Conservation (phyloP, 2,329 filamentous ascomycete species). For the Aspergillus sp. region DNA sequence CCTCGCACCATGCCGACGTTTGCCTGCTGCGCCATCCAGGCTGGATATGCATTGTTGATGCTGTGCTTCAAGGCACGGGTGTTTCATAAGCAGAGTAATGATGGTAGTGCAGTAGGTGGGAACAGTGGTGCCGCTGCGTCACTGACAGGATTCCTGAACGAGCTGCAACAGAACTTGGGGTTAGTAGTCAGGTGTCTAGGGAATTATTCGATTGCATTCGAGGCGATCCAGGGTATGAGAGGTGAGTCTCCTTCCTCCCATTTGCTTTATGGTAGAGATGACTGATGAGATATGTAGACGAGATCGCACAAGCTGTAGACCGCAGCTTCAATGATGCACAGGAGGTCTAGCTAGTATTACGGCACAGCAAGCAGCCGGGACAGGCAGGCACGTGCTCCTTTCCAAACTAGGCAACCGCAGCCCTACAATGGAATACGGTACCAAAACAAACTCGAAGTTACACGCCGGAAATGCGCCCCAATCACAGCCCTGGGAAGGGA, state of each 20-base stretch:
- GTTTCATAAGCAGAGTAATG: slow-evolving; percentile 1
- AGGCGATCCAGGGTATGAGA: slow-evolving; percentile 15
- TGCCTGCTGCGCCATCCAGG: slow-evolving; percentile 18
- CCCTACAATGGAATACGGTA: too few relatives aligned
- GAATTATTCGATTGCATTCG: slow-evolving; percentile 17
- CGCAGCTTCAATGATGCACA: not conserved
- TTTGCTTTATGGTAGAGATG: too few relatives aligned
- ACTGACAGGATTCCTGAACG: slow-evolving; percentile 10
- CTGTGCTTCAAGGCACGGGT: slow-evolving; percentile 12
- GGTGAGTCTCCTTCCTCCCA: slow-evolving; percentile 5
- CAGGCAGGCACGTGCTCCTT: too few relatives aligned
- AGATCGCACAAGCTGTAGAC: too few relatives aligned
- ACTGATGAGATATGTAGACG: too few relatives aligned
- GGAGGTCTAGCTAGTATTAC: not conserved
- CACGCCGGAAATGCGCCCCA: too few relatives aligned
- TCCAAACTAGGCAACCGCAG: too few relatives aligned
- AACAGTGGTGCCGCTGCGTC: not conserved
- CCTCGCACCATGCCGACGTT: slow-evolving; percentile 22
- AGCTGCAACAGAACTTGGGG: slow-evolving; percentile 14
- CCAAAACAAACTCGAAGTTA: too few relatives aligned
- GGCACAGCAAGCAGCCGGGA: too few relatives aligned
- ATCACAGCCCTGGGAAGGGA: too few relatives aligned
- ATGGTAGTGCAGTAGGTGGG: not conserved
- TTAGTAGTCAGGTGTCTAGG: slow-evolving; percentile 10
- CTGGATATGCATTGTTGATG: slow-evolving; percentile 23